Evolutionary conservation across 495 filamentous ascomycete genomes (phyloP).

Genomic region (Neurospora sp.): DNA sequence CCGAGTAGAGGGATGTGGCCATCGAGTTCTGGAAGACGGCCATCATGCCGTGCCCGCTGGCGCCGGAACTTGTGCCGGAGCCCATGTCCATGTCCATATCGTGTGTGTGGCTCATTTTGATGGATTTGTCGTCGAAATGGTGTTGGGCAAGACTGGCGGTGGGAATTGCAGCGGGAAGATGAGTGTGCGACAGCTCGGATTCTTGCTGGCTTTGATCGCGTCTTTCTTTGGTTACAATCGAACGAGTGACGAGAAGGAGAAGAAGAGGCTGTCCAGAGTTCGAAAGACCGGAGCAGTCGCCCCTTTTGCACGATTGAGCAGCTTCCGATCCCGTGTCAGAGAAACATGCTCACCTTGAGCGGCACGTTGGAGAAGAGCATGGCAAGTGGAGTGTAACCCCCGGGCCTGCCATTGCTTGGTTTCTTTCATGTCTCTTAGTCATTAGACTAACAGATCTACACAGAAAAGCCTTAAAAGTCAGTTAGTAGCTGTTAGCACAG

Average conservation of each 20-base stretch:
- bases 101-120: slow-evolving; percentile 8
- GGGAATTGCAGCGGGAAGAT: neutral
- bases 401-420: neutral
- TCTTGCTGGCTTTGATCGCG: neutral
- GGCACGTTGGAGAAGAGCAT: neutral
- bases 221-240: neutral
- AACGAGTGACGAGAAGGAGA: neutral
- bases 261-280: neutral
- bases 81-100: neutral
- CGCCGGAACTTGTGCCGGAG: slow-evolving; percentile 4
- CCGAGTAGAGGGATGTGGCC: slow-evolving; percentile 63
- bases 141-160: neutral
- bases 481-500: neutral
- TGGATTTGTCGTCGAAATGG: neutral
- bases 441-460: neutral
- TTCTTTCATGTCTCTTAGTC: neutral
- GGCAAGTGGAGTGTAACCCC: neutral
- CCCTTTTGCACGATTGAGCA: neutral
- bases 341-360: neutral
- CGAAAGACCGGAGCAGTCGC: neutral
- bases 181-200: neutral
- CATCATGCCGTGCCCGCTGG: slow-evolving; percentile 32
- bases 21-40: slow-evolving; percentile 54
- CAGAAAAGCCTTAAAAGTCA: rapidly evolving
- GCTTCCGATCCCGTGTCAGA: neutral